A percentile compares a stretch with the other conserved stretches of the same genome.
Evolutionary conservation across 352 stramenopile genomes (phyloP).

Genomic region (Phytophthora hybrid): DNA sequence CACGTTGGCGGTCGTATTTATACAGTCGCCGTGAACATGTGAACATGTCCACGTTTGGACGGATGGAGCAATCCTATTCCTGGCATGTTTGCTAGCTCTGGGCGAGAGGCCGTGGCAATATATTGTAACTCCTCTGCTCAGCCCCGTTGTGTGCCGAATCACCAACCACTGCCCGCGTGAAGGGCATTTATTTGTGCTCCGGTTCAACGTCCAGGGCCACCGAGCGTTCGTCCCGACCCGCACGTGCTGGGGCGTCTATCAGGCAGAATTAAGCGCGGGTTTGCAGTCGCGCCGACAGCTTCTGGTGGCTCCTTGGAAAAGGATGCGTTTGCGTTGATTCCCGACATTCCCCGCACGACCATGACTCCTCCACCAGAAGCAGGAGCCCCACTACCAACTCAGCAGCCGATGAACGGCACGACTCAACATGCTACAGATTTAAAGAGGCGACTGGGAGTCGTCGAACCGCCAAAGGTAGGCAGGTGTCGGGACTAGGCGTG

Average conservation of each 20-base stretch:
- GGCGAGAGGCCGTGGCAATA: conserved; percentile 4
- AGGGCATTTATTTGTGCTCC: conserved; percentile 31
- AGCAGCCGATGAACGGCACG: background rate
- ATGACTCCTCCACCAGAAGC: conserved; percentile 45
- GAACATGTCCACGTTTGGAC: background rate
- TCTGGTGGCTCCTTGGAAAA: conserved; percentile 48
- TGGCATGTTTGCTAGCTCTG: conserved; percentile 1
- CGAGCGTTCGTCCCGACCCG: conserved; percentile 22
- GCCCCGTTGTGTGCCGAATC: conserved; percentile 19
- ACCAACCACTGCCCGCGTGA: conserved; percentile 16
- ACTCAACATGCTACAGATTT: conserved; percentile 19
- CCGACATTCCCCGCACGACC: conserved; percentile 36
- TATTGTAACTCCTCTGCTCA: conserved; percentile 28
- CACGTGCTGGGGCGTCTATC: conserved; percentile 27
- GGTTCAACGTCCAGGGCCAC: conserved; percentile 27
- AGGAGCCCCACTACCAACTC: conserved; percentile 20
- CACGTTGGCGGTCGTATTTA: no score
- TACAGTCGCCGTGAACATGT: background rate
- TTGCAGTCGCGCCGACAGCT: conserved; percentile 43
- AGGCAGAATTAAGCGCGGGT: conserved; percentile 48
- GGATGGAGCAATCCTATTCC: conserved; percentile 24
- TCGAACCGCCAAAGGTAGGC: conserved; percentile 26
- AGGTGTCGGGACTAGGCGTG: background rate
- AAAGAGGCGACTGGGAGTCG: conserved; percentile 30
- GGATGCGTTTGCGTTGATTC: conserved; percentile 50